Conservation (phyloP, 1,284 basidiomycete species). For the Mycosarcoma maydis region DNA sequence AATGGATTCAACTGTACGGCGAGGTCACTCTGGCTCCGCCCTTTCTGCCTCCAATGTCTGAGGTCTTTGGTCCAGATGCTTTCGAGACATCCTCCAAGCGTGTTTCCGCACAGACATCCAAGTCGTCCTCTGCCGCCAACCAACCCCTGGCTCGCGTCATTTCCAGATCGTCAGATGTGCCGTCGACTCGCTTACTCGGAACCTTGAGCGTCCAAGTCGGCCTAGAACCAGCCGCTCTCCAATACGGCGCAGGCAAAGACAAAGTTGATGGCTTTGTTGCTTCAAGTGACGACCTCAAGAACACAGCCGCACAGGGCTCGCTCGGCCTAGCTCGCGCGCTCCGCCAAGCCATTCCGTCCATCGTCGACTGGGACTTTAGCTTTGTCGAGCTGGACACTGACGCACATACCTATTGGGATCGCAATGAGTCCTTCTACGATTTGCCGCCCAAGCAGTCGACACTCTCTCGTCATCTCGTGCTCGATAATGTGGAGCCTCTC, state of each 20-base stretch:
- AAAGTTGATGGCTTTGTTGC: conserved; percentile 41
- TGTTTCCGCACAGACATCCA: neutral
- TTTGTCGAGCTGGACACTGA: conserved; percentile 31
- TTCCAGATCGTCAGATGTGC: neutral
- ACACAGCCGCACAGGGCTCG: conserved; percentile 19
- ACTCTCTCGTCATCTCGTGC: conserved; percentile 29
- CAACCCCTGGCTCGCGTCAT: too few species aligned
- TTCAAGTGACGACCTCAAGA: conserved; percentile 24
- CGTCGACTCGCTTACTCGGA: conserved; percentile 29
- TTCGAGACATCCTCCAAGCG: conserved; percentile 1
- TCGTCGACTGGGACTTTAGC: conserved; percentile 37
- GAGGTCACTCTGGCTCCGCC: conserved; percentile 36
- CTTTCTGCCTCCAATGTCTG: conserved; percentile 29
- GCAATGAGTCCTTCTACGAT: conserved; percentile 36
- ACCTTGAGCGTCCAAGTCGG: conserved; percentile 34
- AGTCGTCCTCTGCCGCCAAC: neutral
- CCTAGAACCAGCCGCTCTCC: conserved; percentile 38
- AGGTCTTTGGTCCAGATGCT: conserved; percentile 17
- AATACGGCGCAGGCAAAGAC: conserved; percentile 26
- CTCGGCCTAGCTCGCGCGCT: conserved; percentile 25
- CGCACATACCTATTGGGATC: conserved; percentile 36
- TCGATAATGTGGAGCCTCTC: conserved; percentile 25
- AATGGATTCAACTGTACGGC: conserved; percentile 43
- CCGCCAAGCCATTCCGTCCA: conserved; percentile 22
- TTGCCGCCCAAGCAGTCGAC: conserved; percentile 33